Evolutionary conservation across 441 rosid species (phyloP).

Genomic region (Euphorbia celastroides): DNA sequence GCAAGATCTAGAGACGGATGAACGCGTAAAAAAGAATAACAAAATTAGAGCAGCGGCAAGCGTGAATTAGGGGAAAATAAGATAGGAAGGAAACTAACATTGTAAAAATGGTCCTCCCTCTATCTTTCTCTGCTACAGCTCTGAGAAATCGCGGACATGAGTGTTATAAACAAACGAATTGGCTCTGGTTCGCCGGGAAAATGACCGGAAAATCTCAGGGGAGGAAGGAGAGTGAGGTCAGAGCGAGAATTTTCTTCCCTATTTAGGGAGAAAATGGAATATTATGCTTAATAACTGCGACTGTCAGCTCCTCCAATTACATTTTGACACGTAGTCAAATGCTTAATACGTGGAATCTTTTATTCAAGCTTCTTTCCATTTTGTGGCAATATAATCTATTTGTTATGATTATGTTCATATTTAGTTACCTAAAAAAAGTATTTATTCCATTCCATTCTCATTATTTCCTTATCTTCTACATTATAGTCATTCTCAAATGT

Average conservation of each 20-base stretch:
- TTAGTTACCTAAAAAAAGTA: too few species aligned
- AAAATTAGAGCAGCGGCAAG: not conserved
- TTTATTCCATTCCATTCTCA: too few species aligned
- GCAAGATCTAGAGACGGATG: slow-evolving; percentile 3
- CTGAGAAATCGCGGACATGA: slow-evolving; percentile 9
- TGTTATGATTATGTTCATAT: too few species aligned
- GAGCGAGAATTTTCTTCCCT: too few species aligned
- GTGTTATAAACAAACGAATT: not conserved
- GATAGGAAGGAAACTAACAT: not conserved
- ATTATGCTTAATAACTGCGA: too few species aligned
- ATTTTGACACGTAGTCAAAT: too few species aligned
- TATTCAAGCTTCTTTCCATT: too few species aligned
- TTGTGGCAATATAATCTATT: too few species aligned
- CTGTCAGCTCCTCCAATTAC: not conserved
- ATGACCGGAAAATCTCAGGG: not conserved
- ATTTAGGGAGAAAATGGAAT: not conserved
- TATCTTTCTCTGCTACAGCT: not conserved
- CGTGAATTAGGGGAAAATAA: not conserved
- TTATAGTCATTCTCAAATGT: too few species aligned
- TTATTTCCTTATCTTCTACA: too few species aligned
- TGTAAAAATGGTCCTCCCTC: not conserved
- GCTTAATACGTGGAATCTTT: too few species aligned
- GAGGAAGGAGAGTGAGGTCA: not conserved
- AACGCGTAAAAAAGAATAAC: not conserved
- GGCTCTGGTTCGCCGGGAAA: too few species aligned